Percentiles rank a stretch among this genome's conserved stretches.
These are phyloP conservation scores for Brassica juncea DNA, from an alignment of 345 rosid genomes.

Conservation along the genomic window DNA sequence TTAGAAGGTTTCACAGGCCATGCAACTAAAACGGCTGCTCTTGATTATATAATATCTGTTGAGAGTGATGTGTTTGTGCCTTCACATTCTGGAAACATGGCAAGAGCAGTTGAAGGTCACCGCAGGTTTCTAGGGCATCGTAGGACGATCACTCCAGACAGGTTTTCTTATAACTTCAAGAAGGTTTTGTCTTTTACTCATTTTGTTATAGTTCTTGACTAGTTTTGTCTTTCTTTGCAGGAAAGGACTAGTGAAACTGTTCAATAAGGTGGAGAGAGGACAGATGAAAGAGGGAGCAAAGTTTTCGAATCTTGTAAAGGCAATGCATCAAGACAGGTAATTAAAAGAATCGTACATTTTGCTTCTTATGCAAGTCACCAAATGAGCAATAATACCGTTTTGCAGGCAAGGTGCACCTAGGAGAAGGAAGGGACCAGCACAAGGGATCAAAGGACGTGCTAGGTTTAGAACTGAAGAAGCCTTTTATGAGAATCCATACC, in stretches of 20 bases:
- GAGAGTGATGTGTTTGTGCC: conserved; percentile 89
- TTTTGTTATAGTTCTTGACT: background rate
- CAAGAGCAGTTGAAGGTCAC: conserved; percentile 95
- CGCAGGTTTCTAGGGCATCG: conserved; percentile 92
- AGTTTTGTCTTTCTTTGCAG: conserved; percentile 41
- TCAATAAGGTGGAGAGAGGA: conserved; percentile 70
- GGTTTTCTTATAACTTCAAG: conserved; percentile 41
- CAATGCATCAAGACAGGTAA: conserved; percentile 76
- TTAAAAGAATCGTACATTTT: background rate
- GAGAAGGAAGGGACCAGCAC: conserved; percentile 62
- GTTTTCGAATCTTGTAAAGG: conserved; percentile 52
- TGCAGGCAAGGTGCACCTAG: conserved; percentile 87
- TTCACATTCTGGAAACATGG: conserved; percentile 96
- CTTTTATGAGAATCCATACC: conserved; percentile 86
- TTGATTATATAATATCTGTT: conserved; percentile 86
- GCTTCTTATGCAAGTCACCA: background rate
- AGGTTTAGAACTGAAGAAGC: conserved; percentile 86
- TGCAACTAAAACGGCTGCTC: conserved; percentile 85
- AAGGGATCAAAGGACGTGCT: conserved; percentile 79
- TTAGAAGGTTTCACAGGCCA: conserved; percentile 60
- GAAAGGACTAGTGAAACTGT: conserved; percentile 71
- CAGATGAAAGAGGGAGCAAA: conserved; percentile 48
- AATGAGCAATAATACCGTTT: conserved; percentile 5
- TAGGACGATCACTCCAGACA: conserved; percentile 80
- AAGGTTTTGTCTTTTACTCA: background rate